Conservation (phyloP, 345 rosid species). For the Moricandia moricandioides region DNA sequence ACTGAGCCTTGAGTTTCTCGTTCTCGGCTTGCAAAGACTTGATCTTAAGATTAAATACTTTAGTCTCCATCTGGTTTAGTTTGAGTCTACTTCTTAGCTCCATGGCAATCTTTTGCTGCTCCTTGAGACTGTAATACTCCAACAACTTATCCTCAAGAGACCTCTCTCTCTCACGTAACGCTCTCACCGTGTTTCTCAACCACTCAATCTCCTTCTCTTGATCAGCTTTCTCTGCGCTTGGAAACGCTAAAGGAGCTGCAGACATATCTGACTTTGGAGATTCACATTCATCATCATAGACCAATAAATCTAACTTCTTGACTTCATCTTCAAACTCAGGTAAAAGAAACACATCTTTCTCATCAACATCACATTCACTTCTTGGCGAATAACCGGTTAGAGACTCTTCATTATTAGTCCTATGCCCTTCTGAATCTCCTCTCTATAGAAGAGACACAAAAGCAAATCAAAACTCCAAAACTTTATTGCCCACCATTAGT, state of each 20-base stretch:
- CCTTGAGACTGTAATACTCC: constrained; percentile 82
- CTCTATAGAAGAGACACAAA: background rate
- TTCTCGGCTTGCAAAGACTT: constrained; percentile 71
- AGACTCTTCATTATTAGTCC: constrained; percentile 31
- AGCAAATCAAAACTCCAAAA: background rate
- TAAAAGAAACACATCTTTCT: constrained; percentile 50
- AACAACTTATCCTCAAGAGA: constrained; percentile 69
- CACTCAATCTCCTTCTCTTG: constrained; percentile 61
- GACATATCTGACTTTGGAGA: constrained; percentile 42
- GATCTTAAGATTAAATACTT: constrained; percentile 64
- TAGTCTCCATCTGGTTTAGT: constrained; percentile 67
- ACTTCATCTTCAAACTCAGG: constrained; percentile 56
- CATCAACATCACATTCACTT: constrained; percentile 32
- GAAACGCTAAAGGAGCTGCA: constrained; percentile 40
- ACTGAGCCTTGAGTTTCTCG: constrained; percentile 56
- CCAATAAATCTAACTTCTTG: constrained; percentile 44
- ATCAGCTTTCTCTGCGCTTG: constrained; percentile 44
- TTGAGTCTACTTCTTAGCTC: constrained; percentile 84
- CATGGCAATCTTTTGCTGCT: constrained; percentile 63
- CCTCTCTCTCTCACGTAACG: constrained; percentile 70
- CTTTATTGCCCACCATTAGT: background rate
- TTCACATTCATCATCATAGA: constrained; percentile 22
- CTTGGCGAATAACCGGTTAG: constrained; percentile 41
- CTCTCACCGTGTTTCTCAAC: constrained; percentile 52
- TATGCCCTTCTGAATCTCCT: constrained; percentile 34